These are phyloP conservation scores for Lentinus brumalis DNA, from an alignment of 768 basidiomycete genomes.

Conservation along the genomic window DNA sequence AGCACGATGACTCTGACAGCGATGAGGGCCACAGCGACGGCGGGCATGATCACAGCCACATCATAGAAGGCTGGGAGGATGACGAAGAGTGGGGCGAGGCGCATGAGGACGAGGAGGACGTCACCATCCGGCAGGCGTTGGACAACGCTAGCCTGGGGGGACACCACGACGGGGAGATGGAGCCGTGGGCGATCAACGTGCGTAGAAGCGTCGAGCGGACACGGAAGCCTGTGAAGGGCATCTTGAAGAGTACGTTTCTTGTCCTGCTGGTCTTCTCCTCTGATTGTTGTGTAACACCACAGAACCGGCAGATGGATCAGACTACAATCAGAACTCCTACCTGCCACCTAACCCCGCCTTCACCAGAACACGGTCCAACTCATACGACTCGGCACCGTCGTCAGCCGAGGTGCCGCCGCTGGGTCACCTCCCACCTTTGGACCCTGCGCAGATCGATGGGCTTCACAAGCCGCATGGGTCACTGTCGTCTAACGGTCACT, in stretches of 20 bases:
- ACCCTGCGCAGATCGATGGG: conserved; percentile 88
- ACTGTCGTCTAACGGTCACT: conserved; percentile 24
- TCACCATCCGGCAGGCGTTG: conserved; percentile 68
- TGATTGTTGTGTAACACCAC: conserved; percentile 10
- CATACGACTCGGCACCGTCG: conserved; percentile 60
- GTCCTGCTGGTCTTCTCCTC: conserved; percentile 10
- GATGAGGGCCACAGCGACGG: conserved; percentile 58
- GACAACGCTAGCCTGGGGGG: conserved; percentile 53
- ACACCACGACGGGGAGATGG: conserved; percentile 49
- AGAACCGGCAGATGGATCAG: conserved; percentile 56
- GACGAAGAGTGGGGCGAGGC: conserved; percentile 78
- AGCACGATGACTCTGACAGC: conserved; percentile 62
- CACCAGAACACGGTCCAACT: conserved; percentile 75
- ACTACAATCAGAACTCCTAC: conserved; percentile 66
- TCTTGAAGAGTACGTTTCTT: conserved; percentile 76
- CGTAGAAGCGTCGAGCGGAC: conserved; percentile 72
- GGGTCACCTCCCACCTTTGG: conserved; percentile 78
- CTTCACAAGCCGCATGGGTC: conserved; percentile 73
- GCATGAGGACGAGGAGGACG: conserved; percentile 63
- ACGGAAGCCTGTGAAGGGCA: conserved; percentile 73
- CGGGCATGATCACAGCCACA: conserved; percentile 42
- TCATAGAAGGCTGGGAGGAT: conserved; percentile 69
- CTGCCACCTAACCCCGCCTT: conserved; percentile 40
- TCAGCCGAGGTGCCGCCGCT: conserved; percentile 70
- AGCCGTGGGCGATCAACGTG: conserved; percentile 78